Evolutionary conservation across 441 rosid genomes (phyloP).

Genomic region (Bruguiera hainesii): DNA sequence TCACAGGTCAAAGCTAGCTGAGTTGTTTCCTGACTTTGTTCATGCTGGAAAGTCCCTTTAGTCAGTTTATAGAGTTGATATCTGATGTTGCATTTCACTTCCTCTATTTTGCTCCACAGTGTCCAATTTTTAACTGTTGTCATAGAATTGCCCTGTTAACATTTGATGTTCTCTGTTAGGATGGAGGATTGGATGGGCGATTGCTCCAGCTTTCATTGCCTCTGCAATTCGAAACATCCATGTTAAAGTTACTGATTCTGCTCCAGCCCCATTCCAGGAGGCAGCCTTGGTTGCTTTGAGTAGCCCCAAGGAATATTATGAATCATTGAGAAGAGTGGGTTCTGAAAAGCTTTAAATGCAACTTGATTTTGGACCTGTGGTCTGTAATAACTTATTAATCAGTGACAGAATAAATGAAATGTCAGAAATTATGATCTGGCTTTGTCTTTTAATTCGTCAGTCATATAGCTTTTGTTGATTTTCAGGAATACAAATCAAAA

Average conservation of each 20-base stretch:
- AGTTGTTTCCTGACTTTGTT: slow-evolving; percentile 12
- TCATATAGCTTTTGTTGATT: slow-evolving; percentile 12
- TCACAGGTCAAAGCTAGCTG: slow-evolving; percentile 41
- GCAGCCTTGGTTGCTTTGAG: slow-evolving; percentile 59
- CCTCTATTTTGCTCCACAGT: not conserved
- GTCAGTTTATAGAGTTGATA: not conserved
- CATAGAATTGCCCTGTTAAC: slow-evolving; percentile 14
- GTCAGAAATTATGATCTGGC: not conserved
- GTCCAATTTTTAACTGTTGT: not conserved
- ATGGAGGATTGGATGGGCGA: slow-evolving; percentile 75
- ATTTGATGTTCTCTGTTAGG: slow-evolving; percentile 30
- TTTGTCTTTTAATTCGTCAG: not conserved
- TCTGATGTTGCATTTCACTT: not conserved
- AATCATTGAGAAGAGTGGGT: slow-evolving; percentile 42
- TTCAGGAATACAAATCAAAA: slow-evolving; percentile 50
- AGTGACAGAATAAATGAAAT: not conserved
- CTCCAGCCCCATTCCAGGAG: slow-evolving; percentile 72
- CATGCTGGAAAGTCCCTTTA: slow-evolving; percentile 3
- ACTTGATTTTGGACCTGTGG: slow-evolving; percentile 4
- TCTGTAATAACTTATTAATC: not conserved
- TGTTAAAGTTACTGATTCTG: slow-evolving; percentile 49
- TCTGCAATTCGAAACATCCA: slow-evolving; percentile 55
- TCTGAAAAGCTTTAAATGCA: slow-evolving; percentile 7
- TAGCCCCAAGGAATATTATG: slow-evolving; percentile 42
- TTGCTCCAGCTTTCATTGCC: slow-evolving; percentile 51